A percentile compares a stretch with the other conserved stretches of the same genome.
Evolutionary conservation across 1,139 yeast genomes (phyloP).

Genomic region (Wickerhamiella infanticola): DNA sequence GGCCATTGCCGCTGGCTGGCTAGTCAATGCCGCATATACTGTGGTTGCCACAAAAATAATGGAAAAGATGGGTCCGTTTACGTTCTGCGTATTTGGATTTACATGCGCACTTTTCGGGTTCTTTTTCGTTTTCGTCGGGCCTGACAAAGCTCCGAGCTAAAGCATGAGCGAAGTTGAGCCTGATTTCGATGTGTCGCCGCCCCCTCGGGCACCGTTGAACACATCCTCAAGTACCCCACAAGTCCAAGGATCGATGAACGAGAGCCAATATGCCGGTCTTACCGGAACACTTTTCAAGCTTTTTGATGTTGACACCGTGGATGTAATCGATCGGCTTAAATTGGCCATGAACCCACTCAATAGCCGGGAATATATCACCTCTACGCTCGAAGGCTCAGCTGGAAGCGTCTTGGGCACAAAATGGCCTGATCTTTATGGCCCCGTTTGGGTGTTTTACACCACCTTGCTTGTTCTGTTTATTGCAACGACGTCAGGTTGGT

Average conservation of each 20-base stretch:
- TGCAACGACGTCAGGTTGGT: conserved; percentile 49
- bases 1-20: conserved; percentile 42
- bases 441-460: conserved; percentile 74
- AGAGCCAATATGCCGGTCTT: background rate
- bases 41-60: conserved; percentile 28
- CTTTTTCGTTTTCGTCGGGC: background rate
- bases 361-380: conserved; percentile 19
- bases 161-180: too few relatives aligned
- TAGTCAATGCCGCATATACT: conserved; percentile 26
- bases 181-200: too few relatives aligned
- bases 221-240: too few relatives aligned
- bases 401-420: conserved; percentile 26
- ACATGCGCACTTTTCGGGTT: conserved; percentile 20
- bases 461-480: conserved; percentile 59
- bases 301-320: conserved; percentile 49
- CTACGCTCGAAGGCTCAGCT: conserved; percentile 16
- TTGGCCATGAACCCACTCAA: conserved; percentile 25
- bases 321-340: conserved; percentile 29
- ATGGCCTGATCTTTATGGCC: conserved; percentile 55
- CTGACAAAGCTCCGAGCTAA: background rate
- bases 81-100: conserved; percentile 30
- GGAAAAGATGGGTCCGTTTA: conserved; percentile 27
- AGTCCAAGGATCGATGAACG: background rate
- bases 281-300: conserved; percentile 1
- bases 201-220: too few relatives aligned